A percentile compares a stretch with the other conserved stretches of the same genome.
Conservation (phyloP, 2,329 filamentous ascomycete genomes). For the Byssochlamys sp. region DNA sequence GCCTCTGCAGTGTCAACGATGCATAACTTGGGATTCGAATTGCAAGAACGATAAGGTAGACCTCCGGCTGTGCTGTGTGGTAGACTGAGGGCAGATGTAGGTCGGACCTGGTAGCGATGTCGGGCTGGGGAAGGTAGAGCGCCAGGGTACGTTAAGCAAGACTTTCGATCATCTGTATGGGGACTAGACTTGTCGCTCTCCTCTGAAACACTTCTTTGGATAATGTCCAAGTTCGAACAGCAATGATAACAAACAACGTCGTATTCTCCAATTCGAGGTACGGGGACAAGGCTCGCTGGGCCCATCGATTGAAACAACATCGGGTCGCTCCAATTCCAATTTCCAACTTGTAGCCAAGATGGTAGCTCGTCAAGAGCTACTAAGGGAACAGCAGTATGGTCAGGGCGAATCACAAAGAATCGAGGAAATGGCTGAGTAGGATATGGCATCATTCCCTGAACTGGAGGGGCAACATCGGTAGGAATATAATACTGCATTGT, state of each 20-base stretch:
- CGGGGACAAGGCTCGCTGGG: conserved; percentile 12
- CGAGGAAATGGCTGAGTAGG: conserved; percentile 18
- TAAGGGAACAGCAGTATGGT: conserved; percentile 27
- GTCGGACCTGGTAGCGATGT: neutral
- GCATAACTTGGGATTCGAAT: neutral
- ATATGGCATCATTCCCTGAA: neutral
- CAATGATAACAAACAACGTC: conserved; percentile 26
- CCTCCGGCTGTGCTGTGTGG: neutral
- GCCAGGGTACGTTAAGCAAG: neutral
- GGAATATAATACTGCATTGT: neutral
- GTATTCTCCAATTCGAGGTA: conserved; percentile 23
- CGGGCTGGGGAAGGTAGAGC: neutral
- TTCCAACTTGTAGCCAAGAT: conserved; percentile 21
- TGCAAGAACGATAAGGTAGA: conserved; percentile 9
- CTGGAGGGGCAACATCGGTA: neutral
- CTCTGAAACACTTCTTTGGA: conserved; percentile 17
- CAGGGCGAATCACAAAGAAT: conserved; percentile 32
- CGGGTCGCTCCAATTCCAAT: conserved; percentile 13
- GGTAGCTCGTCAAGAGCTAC: conserved; percentile 38
- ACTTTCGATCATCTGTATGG: neutral
- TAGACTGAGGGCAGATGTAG: neutral
- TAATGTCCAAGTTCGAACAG: conserved; percentile 11
- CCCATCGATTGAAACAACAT: conserved; percentile 13
- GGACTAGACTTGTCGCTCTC: conserved; percentile 5
- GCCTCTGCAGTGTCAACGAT: conserved; percentile 1